These are phyloP conservation scores for Vararia minispora DNA, from an alignment of 768 basidiomycete species.

Conservation along the genomic window DNA sequence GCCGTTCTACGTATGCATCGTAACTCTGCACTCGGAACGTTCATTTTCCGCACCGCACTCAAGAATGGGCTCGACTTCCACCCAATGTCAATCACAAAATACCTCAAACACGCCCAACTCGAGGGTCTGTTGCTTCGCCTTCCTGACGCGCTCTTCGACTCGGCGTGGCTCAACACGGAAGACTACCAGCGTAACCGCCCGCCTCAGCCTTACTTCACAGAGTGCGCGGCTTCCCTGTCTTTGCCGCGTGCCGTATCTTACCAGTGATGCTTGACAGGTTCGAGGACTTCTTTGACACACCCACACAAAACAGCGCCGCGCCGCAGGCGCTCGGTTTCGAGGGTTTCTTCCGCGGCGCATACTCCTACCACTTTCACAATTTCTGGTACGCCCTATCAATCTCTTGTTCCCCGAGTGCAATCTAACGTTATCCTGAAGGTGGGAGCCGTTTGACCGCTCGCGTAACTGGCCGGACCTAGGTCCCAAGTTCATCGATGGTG, in stretches of 20 bases:
- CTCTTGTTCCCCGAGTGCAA: not conserved
- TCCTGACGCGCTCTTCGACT: constrained; percentile 93
- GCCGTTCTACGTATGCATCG: constrained; percentile 93
- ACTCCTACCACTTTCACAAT: constrained; percentile 94
- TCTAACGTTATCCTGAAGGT: constrained; percentile 39
- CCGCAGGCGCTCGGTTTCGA: constrained; percentile 86
- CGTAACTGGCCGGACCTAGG: constrained; percentile 98
- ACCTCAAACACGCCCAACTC: constrained; percentile 80
- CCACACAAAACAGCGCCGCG: constrained; percentile 58
- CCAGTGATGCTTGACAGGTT: constrained; percentile 40
- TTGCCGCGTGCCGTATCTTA: not conserved
- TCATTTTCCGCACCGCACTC: constrained; percentile 88
- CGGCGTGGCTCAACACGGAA: constrained; percentile 94
- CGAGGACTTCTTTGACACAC: constrained; percentile 81
- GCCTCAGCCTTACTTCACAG: constrained; percentile 87
- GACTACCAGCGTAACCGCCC: constrained; percentile 86
- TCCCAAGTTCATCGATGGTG: constrained; percentile 61
- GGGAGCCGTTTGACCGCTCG: constrained; percentile 87
- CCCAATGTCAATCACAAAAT: constrained; percentile 88
- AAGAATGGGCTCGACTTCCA: constrained; percentile 95
- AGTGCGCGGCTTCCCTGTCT: constrained; percentile 32
- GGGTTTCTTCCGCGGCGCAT: constrained; percentile 94
- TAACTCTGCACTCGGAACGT: constrained; percentile 81
- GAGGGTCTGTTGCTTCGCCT: constrained; percentile 78
- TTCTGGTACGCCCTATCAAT: constrained; percentile 58